Conservation (phyloP, 148 eudicot species). For the Rhododendron williamsianum region DNA sequence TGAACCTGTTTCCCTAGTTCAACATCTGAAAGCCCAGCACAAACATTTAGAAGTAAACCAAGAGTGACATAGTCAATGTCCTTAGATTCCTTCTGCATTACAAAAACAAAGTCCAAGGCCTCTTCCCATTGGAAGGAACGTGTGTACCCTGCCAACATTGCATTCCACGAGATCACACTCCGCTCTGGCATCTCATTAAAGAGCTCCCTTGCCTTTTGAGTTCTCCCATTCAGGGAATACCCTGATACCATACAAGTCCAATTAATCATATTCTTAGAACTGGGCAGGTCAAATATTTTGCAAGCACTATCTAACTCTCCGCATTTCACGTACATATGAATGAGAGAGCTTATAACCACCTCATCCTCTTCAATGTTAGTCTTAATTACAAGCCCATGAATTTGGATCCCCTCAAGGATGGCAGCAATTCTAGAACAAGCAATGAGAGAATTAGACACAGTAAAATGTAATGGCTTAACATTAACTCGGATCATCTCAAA, state of each 20-base stretch:
- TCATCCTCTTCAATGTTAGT: slow-evolving; percentile 37
- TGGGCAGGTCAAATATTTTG: slow-evolving; percentile 34
- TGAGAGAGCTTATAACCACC: slow-evolving; percentile 48
- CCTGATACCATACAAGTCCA: slow-evolving; percentile 66
- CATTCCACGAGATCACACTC: slow-evolving; percentile 65
- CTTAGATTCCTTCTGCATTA: slow-evolving; percentile 29
- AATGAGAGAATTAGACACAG: slow-evolving; percentile 58
- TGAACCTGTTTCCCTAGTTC: slow-evolving; percentile 77
- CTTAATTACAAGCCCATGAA: slow-evolving; percentile 58
- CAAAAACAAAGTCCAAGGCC: slow-evolving; percentile 47
- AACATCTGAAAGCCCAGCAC: slow-evolving; percentile 54
- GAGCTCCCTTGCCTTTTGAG: slow-evolving; percentile 51
- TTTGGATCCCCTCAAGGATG: slow-evolving; percentile 48
- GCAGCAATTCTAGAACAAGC: slow-evolving; percentile 58
- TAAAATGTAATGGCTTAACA: slow-evolving; percentile 37
- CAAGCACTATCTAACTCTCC: slow-evolving; percentile 47
- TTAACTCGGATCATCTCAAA: slow-evolving; percentile 35
- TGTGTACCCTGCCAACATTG: slow-evolving; percentile 67
- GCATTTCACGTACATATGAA: slow-evolving; percentile 59
- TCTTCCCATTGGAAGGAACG: slow-evolving; percentile 47
- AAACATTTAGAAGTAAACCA: slow-evolving; percentile 49
- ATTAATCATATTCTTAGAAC: slow-evolving; percentile 37
- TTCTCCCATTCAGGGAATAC: slow-evolving; percentile 47
- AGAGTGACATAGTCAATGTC: slow-evolving; percentile 43
- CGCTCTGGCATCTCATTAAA: slow-evolving; percentile 66